Evolutionary conservation across 306 rosid genomes (phyloP).

Genomic region (Castanea crenata): DNA sequence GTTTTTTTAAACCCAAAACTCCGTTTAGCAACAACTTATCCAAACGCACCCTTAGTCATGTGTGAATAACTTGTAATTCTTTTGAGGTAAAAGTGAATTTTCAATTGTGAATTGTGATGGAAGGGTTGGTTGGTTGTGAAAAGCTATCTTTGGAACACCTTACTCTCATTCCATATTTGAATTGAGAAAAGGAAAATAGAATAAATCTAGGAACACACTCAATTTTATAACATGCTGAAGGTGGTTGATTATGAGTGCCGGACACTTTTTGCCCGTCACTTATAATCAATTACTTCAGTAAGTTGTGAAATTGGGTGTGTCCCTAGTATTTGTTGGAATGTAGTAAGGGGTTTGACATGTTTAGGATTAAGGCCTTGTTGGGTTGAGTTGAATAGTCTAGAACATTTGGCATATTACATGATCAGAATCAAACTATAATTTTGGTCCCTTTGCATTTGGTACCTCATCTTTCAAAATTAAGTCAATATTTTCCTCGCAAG

Average conservation of each 20-base stretch:
- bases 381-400: background rate
- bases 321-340: no score
- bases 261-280: no score
- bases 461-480: no score
- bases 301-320: no score
- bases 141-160: background rate
- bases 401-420: background rate
- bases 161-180: background rate
- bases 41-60: no score
- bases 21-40: no score
- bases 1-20: no score
- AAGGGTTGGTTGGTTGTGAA: background rate
- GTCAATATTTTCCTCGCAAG: no score
- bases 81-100: background rate
- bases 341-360: background rate
- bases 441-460: no score
- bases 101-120: background rate
- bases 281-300: no score
- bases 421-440: background rate
- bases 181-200: no score
- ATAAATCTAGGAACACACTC: background rate
- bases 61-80: background rate
- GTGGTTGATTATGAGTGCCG: fast-evolving
- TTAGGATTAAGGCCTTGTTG: background rate
- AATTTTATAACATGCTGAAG: no score